These are phyloP conservation scores for Mortierella sp. DNA, from an alignment of 371 early-diverging fungal genomes.

Conservation along the genomic window DNA sequence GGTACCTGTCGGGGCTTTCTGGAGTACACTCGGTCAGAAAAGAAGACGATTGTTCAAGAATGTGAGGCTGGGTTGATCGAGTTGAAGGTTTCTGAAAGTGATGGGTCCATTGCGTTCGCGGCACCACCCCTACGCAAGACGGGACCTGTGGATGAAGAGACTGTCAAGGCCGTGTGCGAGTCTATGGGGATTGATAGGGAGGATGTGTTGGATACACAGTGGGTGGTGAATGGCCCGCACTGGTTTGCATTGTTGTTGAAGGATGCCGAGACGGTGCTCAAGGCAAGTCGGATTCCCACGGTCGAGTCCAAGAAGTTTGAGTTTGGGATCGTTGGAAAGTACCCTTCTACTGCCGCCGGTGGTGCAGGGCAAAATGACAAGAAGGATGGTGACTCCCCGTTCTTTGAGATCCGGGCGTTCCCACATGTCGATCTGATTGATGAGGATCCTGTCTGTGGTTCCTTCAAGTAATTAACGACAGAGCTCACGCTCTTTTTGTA, in stretches of 20 bases:
- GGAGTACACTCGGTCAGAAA: constrained; percentile 11
- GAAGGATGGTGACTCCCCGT: constrained; percentile 11
- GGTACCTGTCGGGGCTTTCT: constrained; percentile 36
- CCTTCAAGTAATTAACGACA: constrained; percentile 31
- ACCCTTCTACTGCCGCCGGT: constrained; percentile 8
- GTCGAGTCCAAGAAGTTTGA: constrained; percentile 18
- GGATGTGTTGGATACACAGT: constrained; percentile 33
- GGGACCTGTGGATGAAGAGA: constrained; percentile 27
- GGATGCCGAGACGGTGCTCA: constrained; percentile 30
- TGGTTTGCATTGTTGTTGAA: constrained; percentile 42
- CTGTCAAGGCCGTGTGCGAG: constrained; percentile 15
- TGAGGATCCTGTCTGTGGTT: constrained; percentile 44
- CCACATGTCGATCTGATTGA: constrained; percentile 21
- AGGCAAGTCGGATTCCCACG: constrained; percentile 26
- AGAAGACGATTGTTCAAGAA: constrained; percentile 32
- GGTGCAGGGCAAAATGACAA: background rate
- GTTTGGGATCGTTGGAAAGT: constrained; percentile 31
- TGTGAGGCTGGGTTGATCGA: constrained; percentile 37
- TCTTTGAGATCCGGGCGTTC: constrained; percentile 38
- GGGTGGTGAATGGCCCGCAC: constrained; percentile 32
- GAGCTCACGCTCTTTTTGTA: background rate
- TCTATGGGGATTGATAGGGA: constrained; percentile 30
- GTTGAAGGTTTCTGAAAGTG: constrained; percentile 5
- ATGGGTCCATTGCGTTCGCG: constrained; percentile 24
- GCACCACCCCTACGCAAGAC: constrained; percentile 34